Conservation (phyloP, 2,329 filamentous ascomycete species). For the Ceratocystis eucalypticola region DNA sequence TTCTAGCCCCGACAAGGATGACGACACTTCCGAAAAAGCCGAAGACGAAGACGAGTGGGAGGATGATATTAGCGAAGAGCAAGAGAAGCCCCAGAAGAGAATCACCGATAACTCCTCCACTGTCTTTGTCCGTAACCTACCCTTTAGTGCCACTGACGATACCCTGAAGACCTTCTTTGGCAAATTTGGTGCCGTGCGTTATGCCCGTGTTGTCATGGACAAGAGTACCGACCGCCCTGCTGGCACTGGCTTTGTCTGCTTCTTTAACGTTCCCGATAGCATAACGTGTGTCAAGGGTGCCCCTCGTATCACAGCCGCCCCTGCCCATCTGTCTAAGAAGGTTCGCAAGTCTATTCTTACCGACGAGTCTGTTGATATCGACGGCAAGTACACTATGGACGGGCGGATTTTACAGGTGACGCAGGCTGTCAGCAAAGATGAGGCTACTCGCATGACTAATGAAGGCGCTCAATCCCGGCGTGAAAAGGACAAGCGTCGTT, state of each 20-base stretch:
- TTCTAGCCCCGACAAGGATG: constrained; percentile 31
- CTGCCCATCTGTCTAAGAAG: constrained; percentile 26
- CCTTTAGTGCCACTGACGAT: constrained; percentile 76
- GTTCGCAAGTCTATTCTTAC: constrained; percentile 73
- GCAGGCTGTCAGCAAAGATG: constrained; percentile 69
- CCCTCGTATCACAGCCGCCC: constrained; percentile 41
- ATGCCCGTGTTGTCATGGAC: constrained; percentile 84
- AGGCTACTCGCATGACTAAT: constrained; percentile 62
- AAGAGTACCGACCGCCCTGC: constrained; percentile 71
- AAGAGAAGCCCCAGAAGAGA: constrained; percentile 35
- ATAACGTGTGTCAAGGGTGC: constrained; percentile 62
- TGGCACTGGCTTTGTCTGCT: constrained; percentile 91
- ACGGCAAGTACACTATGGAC: constrained; percentile 78
- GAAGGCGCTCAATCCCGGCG: constrained; percentile 47
- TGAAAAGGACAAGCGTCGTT: constrained; percentile 76
- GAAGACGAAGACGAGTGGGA: constrained; percentile 33
- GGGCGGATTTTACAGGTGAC: constrained; percentile 76
- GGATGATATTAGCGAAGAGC: constrained; percentile 33
- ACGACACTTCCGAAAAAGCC: constrained; percentile 33
- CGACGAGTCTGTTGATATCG: constrained; percentile 67
- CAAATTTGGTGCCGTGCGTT: constrained; percentile 78
- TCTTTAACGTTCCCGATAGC: constrained; percentile 63
- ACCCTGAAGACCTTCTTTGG: constrained; percentile 71
- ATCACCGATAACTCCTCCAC: constrained; percentile 57
- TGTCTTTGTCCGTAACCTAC: constrained; percentile 85